These are phyloP conservation scores for Wickerhamomyces ciferrii DNA, from an alignment of 805 yeast species.

Conservation along the genomic window DNA sequence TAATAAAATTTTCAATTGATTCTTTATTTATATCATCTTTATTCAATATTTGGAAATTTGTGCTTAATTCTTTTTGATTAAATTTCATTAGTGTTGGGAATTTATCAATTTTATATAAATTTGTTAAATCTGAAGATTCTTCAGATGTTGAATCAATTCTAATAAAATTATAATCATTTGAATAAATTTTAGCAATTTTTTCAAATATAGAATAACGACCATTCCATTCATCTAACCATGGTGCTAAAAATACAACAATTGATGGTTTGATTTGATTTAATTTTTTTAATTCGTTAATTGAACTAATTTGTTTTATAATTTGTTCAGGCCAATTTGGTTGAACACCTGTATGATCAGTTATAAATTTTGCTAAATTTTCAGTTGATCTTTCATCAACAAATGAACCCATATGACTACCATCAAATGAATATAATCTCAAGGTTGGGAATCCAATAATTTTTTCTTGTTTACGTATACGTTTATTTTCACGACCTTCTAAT, in stretches of 20 bases:
- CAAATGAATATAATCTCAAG: conserved; percentile 37
- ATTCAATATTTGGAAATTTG: conserved; percentile 6
- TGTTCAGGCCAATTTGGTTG: conserved; percentile 26
- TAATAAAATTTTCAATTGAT: conserved; percentile 20
- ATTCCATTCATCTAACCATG: conserved; percentile 30
- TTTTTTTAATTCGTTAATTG: conserved; percentile 10
- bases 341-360: conserved; percentile 28
- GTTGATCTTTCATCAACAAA: conserved; percentile 31
- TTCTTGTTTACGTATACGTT: conserved; percentile 32
- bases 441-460: conserved; percentile 42
- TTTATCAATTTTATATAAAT: conserved; percentile 21
- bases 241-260: conserved; percentile 27
- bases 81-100: conserved; percentile 27
- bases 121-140: conserved; percentile 21
- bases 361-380: conserved; percentile 24
- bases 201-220: conserved; percentile 27
- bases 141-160: conserved; percentile 28
- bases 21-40: conserved; percentile 14
- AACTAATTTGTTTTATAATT: conserved; percentile 7
- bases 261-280: conserved; percentile 4
- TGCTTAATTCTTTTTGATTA: conserved; percentile 11
- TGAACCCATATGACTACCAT: conserved; percentile 33
- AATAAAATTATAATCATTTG: conserved; percentile 20
- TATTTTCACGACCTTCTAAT: conserved; percentile 28
- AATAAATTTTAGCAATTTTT: conserved; percentile 19